These are phyloP conservation scores for Abrus pulchellus DNA, from an alignment of 306 rosid species.

Conservation along the genomic window DNA sequence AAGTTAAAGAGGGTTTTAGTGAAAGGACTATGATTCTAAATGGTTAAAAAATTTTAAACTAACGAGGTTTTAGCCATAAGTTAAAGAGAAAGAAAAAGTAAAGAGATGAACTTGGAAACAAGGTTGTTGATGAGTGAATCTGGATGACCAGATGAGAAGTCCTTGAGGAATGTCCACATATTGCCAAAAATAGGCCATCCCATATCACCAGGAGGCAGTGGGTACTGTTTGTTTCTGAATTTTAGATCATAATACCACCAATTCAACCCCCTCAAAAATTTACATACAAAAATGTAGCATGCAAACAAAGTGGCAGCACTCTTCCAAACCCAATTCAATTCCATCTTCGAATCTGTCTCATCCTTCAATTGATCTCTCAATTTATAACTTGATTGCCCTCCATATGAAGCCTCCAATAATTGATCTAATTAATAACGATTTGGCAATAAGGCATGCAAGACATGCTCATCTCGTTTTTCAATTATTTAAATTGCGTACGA, in stretches of 20 bases:
- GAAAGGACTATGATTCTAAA: not conserved
- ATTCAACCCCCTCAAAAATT: constrained; percentile 5
- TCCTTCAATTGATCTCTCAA: too few species aligned
- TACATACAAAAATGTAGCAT: not conserved
- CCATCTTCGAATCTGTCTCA: not conserved
- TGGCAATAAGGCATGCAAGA: too few species aligned
- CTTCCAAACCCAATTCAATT: not conserved
- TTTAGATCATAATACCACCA: constrained; percentile 27
- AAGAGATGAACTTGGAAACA: not conserved
- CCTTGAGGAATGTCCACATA: not conserved
- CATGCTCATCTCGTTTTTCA: too few species aligned
- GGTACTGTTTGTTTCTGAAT: not conserved
- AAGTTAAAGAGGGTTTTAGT: too few species aligned
- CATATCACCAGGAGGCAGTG: constrained; percentile 35
- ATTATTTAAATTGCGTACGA: too few species aligned
- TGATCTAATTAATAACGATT: too few species aligned
- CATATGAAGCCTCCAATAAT: too few species aligned
- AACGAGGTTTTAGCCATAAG: too few species aligned
- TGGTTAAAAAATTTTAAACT: too few species aligned
- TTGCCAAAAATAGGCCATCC: constrained; percentile 45
- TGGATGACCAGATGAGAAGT: not conserved
- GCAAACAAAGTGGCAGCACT: not conserved
- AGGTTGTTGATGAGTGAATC: not conserved
- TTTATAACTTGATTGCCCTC: too few species aligned
- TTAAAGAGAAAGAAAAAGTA: too few species aligned